phyloP scores from a whole-genome alignment of 2,329 filamentous ascomycete genomes.

The Pseudogymnoascus verrucosus region DNA sequence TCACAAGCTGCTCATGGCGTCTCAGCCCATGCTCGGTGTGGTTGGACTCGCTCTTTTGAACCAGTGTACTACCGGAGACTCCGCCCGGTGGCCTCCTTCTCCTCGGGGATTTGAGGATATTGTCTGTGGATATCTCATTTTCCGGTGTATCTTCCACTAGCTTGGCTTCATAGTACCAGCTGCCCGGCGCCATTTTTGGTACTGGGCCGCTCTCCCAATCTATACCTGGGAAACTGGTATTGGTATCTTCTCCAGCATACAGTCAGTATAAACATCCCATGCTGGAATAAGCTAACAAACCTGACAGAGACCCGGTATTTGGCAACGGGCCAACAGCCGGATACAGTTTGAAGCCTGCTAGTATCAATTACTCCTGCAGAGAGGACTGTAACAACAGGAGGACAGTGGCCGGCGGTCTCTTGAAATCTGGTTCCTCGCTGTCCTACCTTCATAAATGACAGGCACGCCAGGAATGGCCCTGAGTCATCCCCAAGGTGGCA shows the following conservation, averaged over 20 bases:
- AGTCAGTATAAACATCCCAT: neutral
- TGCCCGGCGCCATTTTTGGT: neutral
- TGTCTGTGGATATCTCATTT: neutral
- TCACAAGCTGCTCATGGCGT: neutral
- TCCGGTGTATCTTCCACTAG: neutral
- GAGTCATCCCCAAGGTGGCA: neutral
- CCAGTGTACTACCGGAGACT: too few relatives aligned
- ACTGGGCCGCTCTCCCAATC: neutral
- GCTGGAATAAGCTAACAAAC: neutral
- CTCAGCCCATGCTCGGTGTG: neutral
- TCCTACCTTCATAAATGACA: neutral
- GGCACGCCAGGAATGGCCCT: neutral
- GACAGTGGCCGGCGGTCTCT: neutral
- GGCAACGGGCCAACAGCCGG: neutral
- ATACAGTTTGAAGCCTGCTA: neutral
- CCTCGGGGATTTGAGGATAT: neutral
- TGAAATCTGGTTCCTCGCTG: neutral
- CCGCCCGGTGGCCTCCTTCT: neutral
- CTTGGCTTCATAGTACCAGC: neutral
- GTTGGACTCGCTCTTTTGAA: neutral
- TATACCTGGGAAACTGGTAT: neutral
- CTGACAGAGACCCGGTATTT: neutral
- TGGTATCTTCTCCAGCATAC: neutral
- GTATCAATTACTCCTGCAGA: neutral
- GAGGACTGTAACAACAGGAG: neutral